phyloP scores from a whole-genome alignment of 2,329 filamentous ascomycete species.

The Sporothrix phasma region DNA sequence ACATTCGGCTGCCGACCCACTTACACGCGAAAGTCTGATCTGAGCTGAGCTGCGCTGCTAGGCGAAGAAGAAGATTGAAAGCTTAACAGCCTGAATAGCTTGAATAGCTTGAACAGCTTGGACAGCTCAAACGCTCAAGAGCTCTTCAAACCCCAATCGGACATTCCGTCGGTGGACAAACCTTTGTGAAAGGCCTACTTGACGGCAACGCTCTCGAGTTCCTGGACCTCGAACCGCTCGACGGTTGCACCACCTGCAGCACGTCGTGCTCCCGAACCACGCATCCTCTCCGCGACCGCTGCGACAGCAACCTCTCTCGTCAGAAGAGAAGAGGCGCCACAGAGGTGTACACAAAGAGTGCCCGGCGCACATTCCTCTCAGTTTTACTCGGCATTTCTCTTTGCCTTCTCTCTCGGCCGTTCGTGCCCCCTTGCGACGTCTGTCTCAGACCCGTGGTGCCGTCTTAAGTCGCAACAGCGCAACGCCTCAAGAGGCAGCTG shows the following conservation, averaged over 20 bases:
- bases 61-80: not conserved
- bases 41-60: not conserved
- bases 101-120: not conserved
- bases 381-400: too few species aligned
- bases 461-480: not conserved
- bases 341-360: not conserved
- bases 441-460: not conserved
- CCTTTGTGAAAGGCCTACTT: too few species aligned
- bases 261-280: not conserved
- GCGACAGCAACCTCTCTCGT: not conserved
- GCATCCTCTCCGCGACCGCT: not conserved
- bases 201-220: too few species aligned
- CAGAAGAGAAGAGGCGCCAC: not conserved
- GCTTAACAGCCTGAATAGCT: not conserved
- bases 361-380: not conserved
- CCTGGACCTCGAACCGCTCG: not conserved
- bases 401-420: not conserved
- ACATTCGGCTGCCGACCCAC: not conserved
- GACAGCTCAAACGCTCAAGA: too few species aligned
- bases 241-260: conserved; percentile 6
- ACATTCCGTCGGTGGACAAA: too few species aligned
- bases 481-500: not conserved
- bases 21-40: not conserved
- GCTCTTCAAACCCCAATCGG: too few species aligned
- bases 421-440: not conserved